A percentile compares a stretch with the other conserved stretches of the same genome.
phyloP scores from a whole-genome alignment of 768 basidiomycete species.

The Xerocomellus chrysenteron region DNA sequence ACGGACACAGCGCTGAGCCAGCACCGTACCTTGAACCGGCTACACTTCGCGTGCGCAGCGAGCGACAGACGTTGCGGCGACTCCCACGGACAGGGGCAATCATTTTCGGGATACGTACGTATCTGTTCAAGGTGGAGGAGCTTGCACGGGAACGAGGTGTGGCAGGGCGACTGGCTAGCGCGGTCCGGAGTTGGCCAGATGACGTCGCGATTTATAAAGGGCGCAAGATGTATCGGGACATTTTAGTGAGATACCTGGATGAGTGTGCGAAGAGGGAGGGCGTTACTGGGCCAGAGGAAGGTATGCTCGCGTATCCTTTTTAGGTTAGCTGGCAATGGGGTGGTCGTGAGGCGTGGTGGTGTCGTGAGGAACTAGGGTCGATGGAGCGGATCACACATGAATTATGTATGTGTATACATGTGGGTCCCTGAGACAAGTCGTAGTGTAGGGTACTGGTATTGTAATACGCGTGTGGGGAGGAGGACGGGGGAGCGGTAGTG shows the following conservation, averaged over 20 bases:
- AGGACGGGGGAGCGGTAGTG: neutral
- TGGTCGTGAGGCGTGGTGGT: neutral
- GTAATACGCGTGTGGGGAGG: neutral
- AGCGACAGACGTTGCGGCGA: conserved; percentile 66
- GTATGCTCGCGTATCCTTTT: conserved; percentile 14
- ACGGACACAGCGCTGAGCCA: conserved; percentile 25
- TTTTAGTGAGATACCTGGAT: conserved; percentile 22
- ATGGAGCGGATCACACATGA: neutral
- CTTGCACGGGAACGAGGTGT: conserved; percentile 56
- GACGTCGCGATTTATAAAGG: conserved; percentile 45
- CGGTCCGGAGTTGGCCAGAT: conserved; percentile 62
- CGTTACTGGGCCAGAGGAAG: neutral
- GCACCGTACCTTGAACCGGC: conserved; percentile 32
- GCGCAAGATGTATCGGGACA: conserved; percentile 24
- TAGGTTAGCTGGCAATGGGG: conserved; percentile 12
- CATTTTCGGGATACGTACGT: conserved; percentile 69
- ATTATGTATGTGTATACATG: neutral
- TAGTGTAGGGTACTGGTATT: too few relatives aligned
- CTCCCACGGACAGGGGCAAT: conserved; percentile 63
- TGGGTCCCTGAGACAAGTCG: neutral
- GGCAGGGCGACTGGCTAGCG: conserved; percentile 60
- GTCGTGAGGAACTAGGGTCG: neutral
- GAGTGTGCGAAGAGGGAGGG: conserved; percentile 18
- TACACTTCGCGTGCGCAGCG: conserved; percentile 55
- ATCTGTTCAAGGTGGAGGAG: conserved; percentile 53